Base-by-base conservation (phyloP, 2,329 filamentous ascomycete species). In the Nigrospora oryzae region DNA sequence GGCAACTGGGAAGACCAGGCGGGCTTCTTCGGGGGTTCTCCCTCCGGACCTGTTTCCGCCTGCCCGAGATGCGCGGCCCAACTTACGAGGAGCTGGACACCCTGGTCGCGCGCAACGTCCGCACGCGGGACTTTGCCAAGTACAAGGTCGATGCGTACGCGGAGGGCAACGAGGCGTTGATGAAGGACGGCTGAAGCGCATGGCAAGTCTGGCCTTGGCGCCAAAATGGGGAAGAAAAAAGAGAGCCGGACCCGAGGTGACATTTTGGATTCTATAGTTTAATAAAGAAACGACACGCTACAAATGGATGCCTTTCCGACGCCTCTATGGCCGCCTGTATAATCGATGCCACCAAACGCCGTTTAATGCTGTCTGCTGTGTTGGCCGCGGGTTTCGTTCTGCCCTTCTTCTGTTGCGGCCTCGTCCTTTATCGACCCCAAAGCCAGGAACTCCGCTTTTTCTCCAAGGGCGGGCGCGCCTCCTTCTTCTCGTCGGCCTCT, bases 401-500 rank as follows among this genome's bases (percentile, higher is more conserved):
- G 23, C 5, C 7, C 10, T 28, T 28, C 10, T 28, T 10, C 7
- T 10, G 2, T 28, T 28, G 5, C 5, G 23, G 23, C 4, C 53
- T 59, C 15, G 55, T 53, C n/a, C 60, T 59, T 52, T 59, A 60
- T 15, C 4, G 7, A 1, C 1, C 3, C 30, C 14, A 40, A 38
- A 28, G 38, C 47, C 44, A n/a, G 40, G 40, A 14, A 7, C 17
- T 15, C 7, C 8, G 3, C 28, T 58, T 54, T 53, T 68, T 71
- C 43, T 67, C 65, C 19, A 42, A 23, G 19, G 40, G 40, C 33
- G 33, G 6, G 42, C 2, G 8, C 3, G 3, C 53, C 53, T 84
- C 87, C 13, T 79, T 89, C 46, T 91, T 93, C 69, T 93, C 93
- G 68, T 88, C 85, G 0, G 84, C 86, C 0, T 87, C 87, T 0